Conservation (phyloP, 805 yeast species). For the Sugiyamaella mastotermitis region DNA sequence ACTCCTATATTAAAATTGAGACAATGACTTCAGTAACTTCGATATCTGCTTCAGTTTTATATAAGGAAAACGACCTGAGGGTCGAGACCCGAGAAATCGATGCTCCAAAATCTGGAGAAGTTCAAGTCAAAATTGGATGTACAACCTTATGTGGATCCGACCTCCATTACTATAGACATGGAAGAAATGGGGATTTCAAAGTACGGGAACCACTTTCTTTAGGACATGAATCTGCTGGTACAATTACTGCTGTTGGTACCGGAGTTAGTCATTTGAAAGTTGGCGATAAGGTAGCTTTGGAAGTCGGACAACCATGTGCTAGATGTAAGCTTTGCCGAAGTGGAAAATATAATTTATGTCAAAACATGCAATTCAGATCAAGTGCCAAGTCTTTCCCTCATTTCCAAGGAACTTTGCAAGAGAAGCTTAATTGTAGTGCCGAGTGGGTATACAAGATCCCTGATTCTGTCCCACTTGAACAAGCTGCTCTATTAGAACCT, state of each 20-base stretch:
- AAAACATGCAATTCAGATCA: conserved; percentile 86
- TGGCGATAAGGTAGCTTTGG: conserved; percentile 86
- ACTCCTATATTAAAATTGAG: too few species aligned
- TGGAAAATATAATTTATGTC: conserved; percentile 79
- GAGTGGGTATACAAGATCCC: conserved; percentile 79
- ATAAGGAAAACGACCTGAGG: conserved; percentile 15
- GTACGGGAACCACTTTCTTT: conserved; percentile 75
- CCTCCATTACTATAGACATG: conserved; percentile 74
- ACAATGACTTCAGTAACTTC: conserved; percentile 1
- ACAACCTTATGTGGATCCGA: conserved; percentile 53
- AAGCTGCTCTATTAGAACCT: conserved; percentile 86
- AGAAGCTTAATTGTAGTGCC: conserved; percentile 48
- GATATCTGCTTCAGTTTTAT: conserved; percentile 15
- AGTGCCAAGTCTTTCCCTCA: conserved; percentile 54
- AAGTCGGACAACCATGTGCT: conserved; percentile 79
- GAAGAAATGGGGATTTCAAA: conserved; percentile 72
- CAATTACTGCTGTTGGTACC: conserved; percentile 63
- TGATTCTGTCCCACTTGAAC: conserved; percentile 66
- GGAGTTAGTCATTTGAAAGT: conserved; percentile 58
- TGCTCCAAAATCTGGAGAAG: conserved; percentile 14
- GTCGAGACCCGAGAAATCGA: conserved; percentile 13
- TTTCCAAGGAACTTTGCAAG: conserved; percentile 63
- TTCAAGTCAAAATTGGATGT: conserved; percentile 14
- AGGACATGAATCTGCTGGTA: conserved; percentile 85
- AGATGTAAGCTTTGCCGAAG: conserved; percentile 83